Evolutionary conservation across 495 filamentous ascomycete species (phyloP).

Genomic region (Penicillium longicatenatum): DNA sequence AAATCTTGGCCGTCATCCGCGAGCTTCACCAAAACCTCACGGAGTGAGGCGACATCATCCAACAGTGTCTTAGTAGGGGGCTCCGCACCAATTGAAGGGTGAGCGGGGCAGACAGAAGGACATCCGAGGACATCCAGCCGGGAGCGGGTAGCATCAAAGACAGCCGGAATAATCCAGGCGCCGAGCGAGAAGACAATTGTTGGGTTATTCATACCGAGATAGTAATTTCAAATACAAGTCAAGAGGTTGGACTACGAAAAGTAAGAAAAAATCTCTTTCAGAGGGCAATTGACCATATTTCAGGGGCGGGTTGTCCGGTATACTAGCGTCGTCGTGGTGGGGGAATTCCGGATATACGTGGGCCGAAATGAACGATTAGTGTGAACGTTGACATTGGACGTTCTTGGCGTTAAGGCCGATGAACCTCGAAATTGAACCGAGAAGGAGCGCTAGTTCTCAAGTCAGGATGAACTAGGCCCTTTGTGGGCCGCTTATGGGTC

Average conservation of each 20-base stretch:
- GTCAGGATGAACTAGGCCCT: background rate
- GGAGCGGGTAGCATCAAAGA: slow-evolving; percentile 36
- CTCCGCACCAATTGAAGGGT: slow-evolving; percentile 48
- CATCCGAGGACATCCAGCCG: slow-evolving; percentile 37
- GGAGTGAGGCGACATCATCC: slow-evolving; percentile 35
- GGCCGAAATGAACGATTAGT: background rate
- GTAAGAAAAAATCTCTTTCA: background rate
- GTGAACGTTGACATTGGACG: background rate
- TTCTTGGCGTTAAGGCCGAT: too few species aligned
- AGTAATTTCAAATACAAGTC: too few species aligned
- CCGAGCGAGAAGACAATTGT: slow-evolving; percentile 51
- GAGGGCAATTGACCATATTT: background rate
- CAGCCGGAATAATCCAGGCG: slow-evolving; percentile 43
- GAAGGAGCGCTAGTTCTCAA: background rate
- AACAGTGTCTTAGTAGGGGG: slow-evolving; percentile 42
- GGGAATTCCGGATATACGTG: background rate
- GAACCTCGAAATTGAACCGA: too few species aligned
- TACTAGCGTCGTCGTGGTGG: background rate
- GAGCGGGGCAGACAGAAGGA: slow-evolving; percentile 31
- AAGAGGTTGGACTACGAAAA: background rate
- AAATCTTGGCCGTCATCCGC: slow-evolving; percentile 45
- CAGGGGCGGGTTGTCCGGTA: background rate
- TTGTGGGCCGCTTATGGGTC: background rate
- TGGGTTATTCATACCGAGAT: slow-evolving; percentile 28
- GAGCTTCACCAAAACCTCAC: slow-evolving; percentile 23